Evolutionary conservation across 164 flowering plant species (phyloP), one percentile per base, ranked within the genome.

Genomic region (Aristolochia californica): DNA sequence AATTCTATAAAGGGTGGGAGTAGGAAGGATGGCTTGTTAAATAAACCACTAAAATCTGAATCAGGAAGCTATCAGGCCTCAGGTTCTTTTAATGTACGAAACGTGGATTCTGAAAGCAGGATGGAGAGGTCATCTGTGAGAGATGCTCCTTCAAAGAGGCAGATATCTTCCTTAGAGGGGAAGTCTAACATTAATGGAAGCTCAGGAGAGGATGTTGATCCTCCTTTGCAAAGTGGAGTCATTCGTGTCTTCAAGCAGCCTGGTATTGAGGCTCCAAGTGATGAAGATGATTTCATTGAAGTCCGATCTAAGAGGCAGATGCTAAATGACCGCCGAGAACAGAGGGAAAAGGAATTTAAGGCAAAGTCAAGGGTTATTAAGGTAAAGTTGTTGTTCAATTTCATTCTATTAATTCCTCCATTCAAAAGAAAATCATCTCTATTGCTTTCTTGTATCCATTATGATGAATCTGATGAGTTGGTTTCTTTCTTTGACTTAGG

Each of bases 281-380:
- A 93, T 67, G 99, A 84, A 63, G 99, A 93, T 84, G 99, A 93
- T 71, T 93, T 93, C 71, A 93, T 93, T 71, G 90, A 93, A 68
- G 99, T 93, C 26, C 83, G 96, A 68, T 93, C 99, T 47, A 93
- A 89, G 77, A 85, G 91, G 65, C 97, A 93, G 75, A 87, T 93
- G 98, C 64, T 87, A 62, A 89, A 83, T 73, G 96, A 87, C 69
- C 82, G 95, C 0, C 88, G 98, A n/a, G 95, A 93, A 63, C 97
- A 87, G 68, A 83, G 89, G 68, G 97, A 87, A 57, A 93, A 79
- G 68, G 94, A 93, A 71, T 80, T 70, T 63, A 91, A 81, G 80
- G 89, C 91, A 2, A 88, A 82, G 60, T 77, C 83, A 58, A 75
- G 79, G 62, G 69, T 66, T 28, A 20, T 75, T 34, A 88, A 85